These are phyloP conservation scores for Lippia alba DNA, from an alignment of 305 asterid genomes.

Conservation along the genomic window DNA sequence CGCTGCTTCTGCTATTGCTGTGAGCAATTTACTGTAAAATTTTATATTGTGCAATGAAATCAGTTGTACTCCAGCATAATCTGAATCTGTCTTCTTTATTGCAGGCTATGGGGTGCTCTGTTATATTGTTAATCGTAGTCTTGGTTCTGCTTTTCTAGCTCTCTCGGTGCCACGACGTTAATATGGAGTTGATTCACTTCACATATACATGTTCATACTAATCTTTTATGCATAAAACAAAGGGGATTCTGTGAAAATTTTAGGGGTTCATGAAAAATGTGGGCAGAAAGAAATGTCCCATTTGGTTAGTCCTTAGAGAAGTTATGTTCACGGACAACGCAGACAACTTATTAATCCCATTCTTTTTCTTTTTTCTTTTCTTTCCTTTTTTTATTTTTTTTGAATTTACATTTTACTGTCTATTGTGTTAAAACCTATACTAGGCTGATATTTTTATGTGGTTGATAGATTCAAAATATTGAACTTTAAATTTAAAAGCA, in stretches of 20 bases:
- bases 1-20: constrained; percentile 98
- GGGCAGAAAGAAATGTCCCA: constrained; percentile 26
- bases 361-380: no score
- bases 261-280: constrained; percentile 22
- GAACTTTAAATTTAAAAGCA: no score
- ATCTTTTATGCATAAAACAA: constrained; percentile 33
- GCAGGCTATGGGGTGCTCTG: constrained; percentile 90
- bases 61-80: background rate
- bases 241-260: constrained; percentile 18
- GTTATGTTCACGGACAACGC: background rate
- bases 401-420: no score
- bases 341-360: constrained; percentile 1
- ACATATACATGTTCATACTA: constrained; percentile 39
- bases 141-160: constrained; percentile 58
- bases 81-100: constrained; percentile 23
- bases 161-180: constrained; percentile 29
- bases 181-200: constrained; percentile 34
- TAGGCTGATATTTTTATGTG: no score
- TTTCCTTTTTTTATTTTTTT: no score
- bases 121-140: constrained; percentile 60
- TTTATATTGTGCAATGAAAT: background rate
- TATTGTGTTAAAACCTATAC: no score
- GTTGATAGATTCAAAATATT: no score
- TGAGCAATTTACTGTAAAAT: constrained; percentile 46
- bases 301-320: constrained; percentile 23